Evolutionary conservation across 257 asterid genomes (phyloP).

Genomic region (Agastache rugosa): DNA sequence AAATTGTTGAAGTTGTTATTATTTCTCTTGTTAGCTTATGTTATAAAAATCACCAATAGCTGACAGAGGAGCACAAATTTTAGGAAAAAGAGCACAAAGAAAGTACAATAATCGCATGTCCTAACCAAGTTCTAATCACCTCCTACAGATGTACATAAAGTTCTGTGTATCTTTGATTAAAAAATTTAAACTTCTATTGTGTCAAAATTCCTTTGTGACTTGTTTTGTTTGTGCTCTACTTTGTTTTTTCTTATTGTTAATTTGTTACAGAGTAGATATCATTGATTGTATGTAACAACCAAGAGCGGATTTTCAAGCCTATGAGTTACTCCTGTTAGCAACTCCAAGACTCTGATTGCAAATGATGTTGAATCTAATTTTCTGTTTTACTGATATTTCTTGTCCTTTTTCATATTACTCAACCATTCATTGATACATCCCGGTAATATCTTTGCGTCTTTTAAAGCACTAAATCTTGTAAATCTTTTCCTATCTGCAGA

Average conservation of each 20-base stretch:
- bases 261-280: neutral
- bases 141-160: neutral
- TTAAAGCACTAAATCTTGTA: conserved; percentile 27
- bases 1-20: neutral
- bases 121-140: conserved; percentile 1
- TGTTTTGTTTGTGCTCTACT: conserved; percentile 14
- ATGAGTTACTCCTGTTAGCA: conserved; percentile 26
- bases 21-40: too few relatives aligned
- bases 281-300: conserved; percentile 4
- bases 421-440: neutral
- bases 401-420: neutral
- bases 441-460: neutral
- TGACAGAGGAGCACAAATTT: conserved; percentile 7
- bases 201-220: conserved; percentile 2
- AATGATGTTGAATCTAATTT: conserved; percentile 21
- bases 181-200: neutral
- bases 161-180: neutral
- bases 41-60: neutral
- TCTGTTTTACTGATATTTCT: conserved; percentile 7
- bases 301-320: neutral
- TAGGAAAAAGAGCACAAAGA: neutral
- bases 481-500: conserved; percentile 39
- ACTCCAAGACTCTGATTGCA: conserved; percentile 15
- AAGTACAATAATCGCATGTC: neutral
- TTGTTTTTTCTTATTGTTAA: too few relatives aligned